Percentiles rank a stretch among this genome's conserved stretches.
Conservation (phyloP, 306 rosid genomes). For the Senna tora region DNA sequence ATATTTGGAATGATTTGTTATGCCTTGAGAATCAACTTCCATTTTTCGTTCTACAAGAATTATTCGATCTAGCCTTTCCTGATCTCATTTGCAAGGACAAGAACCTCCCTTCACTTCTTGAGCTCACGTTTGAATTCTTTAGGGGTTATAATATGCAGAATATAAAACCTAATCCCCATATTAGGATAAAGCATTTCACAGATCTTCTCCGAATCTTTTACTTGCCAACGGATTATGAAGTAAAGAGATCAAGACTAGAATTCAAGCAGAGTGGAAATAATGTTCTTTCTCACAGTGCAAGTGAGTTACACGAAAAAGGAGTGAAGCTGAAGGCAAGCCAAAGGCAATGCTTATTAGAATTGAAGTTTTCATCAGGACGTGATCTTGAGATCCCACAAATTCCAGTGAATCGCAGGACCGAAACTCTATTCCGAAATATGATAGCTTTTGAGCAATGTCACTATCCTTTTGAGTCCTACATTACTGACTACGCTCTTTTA, state of each 20-base stretch:
- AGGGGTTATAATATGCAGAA: not conserved
- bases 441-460: slow-evolving; percentile 13
- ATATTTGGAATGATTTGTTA: not conserved
- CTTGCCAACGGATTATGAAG: not conserved
- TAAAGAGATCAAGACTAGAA: no score
- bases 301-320: not conserved
- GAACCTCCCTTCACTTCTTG: no score
- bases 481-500: not conserved
- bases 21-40: slow-evolving; percentile 27
- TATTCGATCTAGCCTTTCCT: not conserved
- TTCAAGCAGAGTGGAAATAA: no score
- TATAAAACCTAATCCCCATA: not conserved
- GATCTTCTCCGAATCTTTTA: not conserved
- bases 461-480: not conserved
- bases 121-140: not conserved
- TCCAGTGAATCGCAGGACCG: accelerated
- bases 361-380: not conserved
- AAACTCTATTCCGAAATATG: not conserved
- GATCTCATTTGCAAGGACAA: not conserved
- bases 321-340: not conserved
- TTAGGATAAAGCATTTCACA: not conserved
- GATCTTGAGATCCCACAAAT: not conserved
- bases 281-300: not conserved
- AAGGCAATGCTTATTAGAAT: not conserved
- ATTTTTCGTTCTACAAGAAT: not conserved